These are phyloP conservation scores for Solioccasus polychromus DNA, from an alignment of 768 basidiomycete species.

Conservation along the genomic window DNA sequence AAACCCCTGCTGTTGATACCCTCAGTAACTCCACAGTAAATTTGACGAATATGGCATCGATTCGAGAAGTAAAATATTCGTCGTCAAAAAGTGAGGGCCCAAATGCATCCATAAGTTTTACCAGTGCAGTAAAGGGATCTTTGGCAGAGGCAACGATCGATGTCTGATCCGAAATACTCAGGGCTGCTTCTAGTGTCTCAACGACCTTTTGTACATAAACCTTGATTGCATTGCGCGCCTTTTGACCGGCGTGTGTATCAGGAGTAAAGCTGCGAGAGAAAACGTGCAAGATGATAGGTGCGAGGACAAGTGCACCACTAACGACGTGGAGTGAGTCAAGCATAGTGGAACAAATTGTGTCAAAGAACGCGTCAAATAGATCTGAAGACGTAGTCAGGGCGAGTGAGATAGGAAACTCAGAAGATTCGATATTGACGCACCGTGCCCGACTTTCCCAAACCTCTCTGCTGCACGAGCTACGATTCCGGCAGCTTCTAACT, in stretches of 20 bases:
- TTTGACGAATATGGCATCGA: slow-evolving; percentile 43
- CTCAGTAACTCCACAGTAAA: slow-evolving; percentile 41
- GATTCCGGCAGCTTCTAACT: slow-evolving; percentile 38
- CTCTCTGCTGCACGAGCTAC: slow-evolving; percentile 47
- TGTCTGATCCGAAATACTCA: slow-evolving; percentile 6
- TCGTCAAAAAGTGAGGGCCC: slow-evolving; percentile 49
- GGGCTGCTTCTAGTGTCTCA: slow-evolving; percentile 17
- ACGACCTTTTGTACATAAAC: slow-evolving; percentile 23
- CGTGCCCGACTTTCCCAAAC: slow-evolving; percentile 41
- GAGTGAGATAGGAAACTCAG: slow-evolving; percentile 25
- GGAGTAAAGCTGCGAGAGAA: slow-evolving; percentile 38
- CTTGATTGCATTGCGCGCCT: slow-evolving; percentile 9
- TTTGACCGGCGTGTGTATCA: slow-evolving; percentile 13
- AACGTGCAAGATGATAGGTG: slow-evolving; percentile 46
- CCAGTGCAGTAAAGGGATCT: slow-evolving; percentile 28
- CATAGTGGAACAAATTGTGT: slow-evolving; percentile 31
- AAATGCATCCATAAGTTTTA: slow-evolving; percentile 50
- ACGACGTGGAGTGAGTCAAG: not conserved
- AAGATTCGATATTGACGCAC: slow-evolving; percentile 30
- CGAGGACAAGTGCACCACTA: slow-evolving; percentile 23
- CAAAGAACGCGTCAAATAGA: slow-evolving; percentile 52
- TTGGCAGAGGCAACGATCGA: not conserved
- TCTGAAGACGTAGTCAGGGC: slow-evolving; percentile 25
- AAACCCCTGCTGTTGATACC: slow-evolving; percentile 42
- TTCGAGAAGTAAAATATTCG: slow-evolving; percentile 35